phyloP scores from a whole-genome alignment of 2,329 filamentous ascomycete genomes.

The Aspergillus awamori region DNA sequence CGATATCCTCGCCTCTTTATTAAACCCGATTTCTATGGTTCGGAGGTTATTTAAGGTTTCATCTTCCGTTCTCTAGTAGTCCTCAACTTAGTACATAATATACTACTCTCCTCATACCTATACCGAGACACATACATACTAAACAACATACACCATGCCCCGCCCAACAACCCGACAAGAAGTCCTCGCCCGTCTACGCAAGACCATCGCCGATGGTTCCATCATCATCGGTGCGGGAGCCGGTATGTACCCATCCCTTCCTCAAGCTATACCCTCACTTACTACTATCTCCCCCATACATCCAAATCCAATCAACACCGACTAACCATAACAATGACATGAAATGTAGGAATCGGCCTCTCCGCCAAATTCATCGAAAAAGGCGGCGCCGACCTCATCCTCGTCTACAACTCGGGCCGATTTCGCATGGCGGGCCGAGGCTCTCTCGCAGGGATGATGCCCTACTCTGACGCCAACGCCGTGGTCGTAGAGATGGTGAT shows the following conservation, averaged over 20 bases:
- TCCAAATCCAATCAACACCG: neutral
- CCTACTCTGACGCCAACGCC: slow-evolving; percentile 71
- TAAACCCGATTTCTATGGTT: no score
- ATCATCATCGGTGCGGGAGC: slow-evolving; percentile 71
- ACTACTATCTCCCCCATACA: neutral
- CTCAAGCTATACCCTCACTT: neutral
- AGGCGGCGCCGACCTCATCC: slow-evolving; percentile 69
- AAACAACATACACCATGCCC: slow-evolving; percentile 47
- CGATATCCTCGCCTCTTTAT: no score
- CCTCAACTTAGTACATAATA: no score
- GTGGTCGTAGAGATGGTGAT: slow-evolving; percentile 68
- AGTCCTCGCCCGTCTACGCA: slow-evolving; percentile 59
- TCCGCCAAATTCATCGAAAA: slow-evolving; percentile 71
- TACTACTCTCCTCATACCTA: neutral
- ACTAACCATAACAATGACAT: neutral
- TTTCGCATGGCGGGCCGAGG: slow-evolving; percentile 74
- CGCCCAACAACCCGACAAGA: slow-evolving; percentile 60
- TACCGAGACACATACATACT: neutral
- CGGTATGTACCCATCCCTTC: slow-evolving; percentile 37
- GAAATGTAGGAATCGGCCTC: slow-evolving; percentile 62
- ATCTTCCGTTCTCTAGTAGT: no score
- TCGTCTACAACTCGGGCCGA: slow-evolving; percentile 72
- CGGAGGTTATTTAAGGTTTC: no score
- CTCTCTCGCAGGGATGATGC: slow-evolving; percentile 70
- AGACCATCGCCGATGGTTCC: slow-evolving; percentile 57